Conservation (phyloP, 2,329 filamentous ascomycete species). For the Penicillium polonicum region DNA sequence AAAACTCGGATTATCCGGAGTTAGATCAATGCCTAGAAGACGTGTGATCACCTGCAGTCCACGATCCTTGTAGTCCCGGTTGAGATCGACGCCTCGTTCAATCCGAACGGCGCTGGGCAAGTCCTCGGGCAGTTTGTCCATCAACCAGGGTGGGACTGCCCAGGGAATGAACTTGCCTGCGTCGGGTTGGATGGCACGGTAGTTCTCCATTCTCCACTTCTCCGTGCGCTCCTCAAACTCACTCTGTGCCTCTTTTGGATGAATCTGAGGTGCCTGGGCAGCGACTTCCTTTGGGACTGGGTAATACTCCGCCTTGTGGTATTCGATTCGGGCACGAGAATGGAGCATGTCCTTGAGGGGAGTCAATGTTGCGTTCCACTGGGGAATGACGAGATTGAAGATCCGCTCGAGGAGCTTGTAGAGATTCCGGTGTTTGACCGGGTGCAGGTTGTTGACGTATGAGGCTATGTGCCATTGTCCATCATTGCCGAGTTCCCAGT, state of each 20-base stretch:
- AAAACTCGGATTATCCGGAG: slow-evolving; percentile 57
- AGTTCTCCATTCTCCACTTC: slow-evolving; percentile 28
- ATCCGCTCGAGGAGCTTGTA: slow-evolving; percentile 42
- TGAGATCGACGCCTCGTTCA: slow-evolving; percentile 31
- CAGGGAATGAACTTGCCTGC: slow-evolving; percentile 30
- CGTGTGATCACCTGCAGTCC: slow-evolving; percentile 65
- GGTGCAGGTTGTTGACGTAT: slow-evolving; percentile 51
- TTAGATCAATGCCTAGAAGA: slow-evolving; percentile 59
- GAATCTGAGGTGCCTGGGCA: slow-evolving; percentile 15
- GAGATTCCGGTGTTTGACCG: slow-evolving; percentile 32
- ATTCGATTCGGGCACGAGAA: slow-evolving; percentile 33
- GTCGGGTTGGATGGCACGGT: slow-evolving; percentile 29
- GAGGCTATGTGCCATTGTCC: slow-evolving; percentile 35
- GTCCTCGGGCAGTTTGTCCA: slow-evolving; percentile 28
- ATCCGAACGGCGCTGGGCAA: slow-evolving; percentile 29
- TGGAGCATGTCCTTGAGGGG: slow-evolving; percentile 35
- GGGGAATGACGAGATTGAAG: slow-evolving; percentile 30
- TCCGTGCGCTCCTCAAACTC: slow-evolving; percentile 26
- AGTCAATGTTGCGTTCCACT: slow-evolving; percentile 32
- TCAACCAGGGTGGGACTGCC: slow-evolving; percentile 31
- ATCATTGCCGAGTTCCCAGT: slow-evolving; percentile 36
- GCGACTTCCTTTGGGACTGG: slow-evolving; percentile 23
- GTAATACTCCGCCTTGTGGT: slow-evolving; percentile 30
- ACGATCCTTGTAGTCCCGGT: slow-evolving; percentile 37
- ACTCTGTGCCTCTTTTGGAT: slow-evolving; percentile 20